phyloP scores from a whole-genome alignment of 2,329 filamentous ascomycete species.

The Clonostachys sp. region DNA sequence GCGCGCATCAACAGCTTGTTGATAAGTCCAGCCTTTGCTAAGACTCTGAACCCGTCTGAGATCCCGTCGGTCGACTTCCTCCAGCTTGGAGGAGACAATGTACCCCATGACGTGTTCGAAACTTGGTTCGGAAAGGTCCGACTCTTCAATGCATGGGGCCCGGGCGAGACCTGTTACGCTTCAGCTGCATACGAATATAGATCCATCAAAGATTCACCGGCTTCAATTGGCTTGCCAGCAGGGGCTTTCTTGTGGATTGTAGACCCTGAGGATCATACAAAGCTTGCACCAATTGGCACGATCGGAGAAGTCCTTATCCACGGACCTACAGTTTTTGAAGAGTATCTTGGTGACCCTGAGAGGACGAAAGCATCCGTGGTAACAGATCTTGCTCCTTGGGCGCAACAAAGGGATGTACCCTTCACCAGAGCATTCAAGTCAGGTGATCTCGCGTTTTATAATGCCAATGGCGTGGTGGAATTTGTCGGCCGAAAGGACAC shows the following conservation, averaged over 20 bases:
- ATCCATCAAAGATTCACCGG: not conserved
- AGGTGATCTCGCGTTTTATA: not conserved
- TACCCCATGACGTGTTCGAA: constrained; percentile 2
- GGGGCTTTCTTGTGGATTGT: constrained; percentile 5
- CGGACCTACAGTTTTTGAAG: constrained; percentile 29
- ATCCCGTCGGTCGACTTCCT: not conserved
- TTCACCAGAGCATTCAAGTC: not conserved
- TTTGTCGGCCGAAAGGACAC: not conserved
- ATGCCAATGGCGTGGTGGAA: constrained; percentile 1
- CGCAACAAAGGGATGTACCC: constrained; percentile 2
- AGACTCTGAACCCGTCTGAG: not conserved
- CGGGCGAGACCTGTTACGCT: constrained; percentile 3
- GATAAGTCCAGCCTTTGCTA: not conserved
- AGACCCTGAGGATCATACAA: constrained; percentile 2
- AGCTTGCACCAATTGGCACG: constrained; percentile 5
- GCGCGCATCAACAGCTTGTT: not conserved
- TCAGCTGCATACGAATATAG: constrained; percentile 1
- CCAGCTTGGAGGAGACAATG: constrained; percentile 3
- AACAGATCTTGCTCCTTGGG: constrained; percentile 7
- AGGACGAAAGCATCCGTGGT: constrained; percentile 18
- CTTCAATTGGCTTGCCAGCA: constrained; percentile 1
- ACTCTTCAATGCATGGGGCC: constrained; percentile 4
- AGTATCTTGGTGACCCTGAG: constrained; percentile 31
- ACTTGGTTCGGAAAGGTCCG: constrained; percentile 3
- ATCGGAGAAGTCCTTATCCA: constrained; percentile 8